Percentiles rank a stretch among this genome's conserved stretches.
phyloP scores from a whole-genome alignment of 805 yeast genomes.

The Lipomyces starkeyi region DNA sequence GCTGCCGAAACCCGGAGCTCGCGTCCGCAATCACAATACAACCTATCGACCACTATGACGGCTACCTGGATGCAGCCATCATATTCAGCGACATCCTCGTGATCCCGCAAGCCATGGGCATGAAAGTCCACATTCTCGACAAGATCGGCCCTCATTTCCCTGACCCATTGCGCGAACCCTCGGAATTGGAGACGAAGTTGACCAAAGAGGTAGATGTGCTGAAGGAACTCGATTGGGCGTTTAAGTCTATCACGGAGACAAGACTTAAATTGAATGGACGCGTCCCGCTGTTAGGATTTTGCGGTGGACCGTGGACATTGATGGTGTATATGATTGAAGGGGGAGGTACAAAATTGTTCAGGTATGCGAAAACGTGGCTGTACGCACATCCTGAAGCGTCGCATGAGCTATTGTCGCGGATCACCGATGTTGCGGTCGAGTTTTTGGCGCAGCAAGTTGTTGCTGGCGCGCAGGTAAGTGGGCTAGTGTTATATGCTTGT shows the following conservation, averaged over 20 bases:
- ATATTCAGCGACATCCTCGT: slow-evolving; percentile 95
- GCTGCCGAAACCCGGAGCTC: slow-evolving; percentile 92
- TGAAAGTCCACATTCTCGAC: slow-evolving; percentile 90
- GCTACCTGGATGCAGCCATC: slow-evolving; percentile 93
- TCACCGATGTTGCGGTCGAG: slow-evolving; percentile 88
- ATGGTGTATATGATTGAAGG: slow-evolving; percentile 98
- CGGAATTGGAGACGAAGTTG: slow-evolving; percentile 59
- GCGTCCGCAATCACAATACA: slow-evolving; percentile 95
- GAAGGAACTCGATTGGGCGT: slow-evolving; percentile 90
- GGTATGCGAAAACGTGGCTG: slow-evolving; percentile 92
- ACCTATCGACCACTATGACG: slow-evolving; percentile 88
- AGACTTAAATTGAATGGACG: slow-evolving; percentile 83
- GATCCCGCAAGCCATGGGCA: slow-evolving; percentile 98
- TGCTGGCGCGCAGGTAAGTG: slow-evolving; percentile 86
- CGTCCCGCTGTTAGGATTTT: slow-evolving; percentile 92
- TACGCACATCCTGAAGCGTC: slow-evolving; percentile 77
- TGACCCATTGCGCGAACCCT: slow-evolving; percentile 78
- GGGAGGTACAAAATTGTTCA: slow-evolving; percentile 81
- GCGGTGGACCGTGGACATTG: slow-evolving; percentile 98
- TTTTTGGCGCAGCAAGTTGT: slow-evolving; percentile 91
- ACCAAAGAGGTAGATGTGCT: slow-evolving; percentile 70
- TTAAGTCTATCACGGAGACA: slow-evolving; percentile 90
- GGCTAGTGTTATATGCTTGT: not conserved
- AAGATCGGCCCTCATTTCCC: slow-evolving; percentile 95
- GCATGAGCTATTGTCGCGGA: slow-evolving; percentile 71